Evolutionary conservation across 2,329 filamentous ascomycete genomes (phyloP), one percentile per base, ranked within the genome.

Genomic region (Phaeosphaeriaceae sp.): DNA sequence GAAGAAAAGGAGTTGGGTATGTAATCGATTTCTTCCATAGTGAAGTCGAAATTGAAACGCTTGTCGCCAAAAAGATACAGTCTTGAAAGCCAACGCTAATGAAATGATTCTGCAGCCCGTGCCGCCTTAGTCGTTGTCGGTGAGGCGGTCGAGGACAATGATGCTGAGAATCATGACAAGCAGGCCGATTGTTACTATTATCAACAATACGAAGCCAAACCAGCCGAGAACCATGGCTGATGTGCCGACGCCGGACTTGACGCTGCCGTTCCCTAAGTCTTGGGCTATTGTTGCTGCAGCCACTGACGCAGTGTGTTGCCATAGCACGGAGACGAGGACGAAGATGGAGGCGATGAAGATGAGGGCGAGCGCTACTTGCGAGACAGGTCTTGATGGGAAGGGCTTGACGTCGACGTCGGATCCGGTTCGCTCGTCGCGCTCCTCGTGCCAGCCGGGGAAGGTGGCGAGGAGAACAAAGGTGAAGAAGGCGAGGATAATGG

Each of bases 101-200:
- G 19, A 45, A 22, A 45, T 45, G 42, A 22, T 58, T 47, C 53
- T 53, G 15, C 19, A 3, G 24, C 46, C 19, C 46, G 46, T 48
- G 21, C 46, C 24, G 7, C 46, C 3, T 53, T 66, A 71, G 44
- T 75, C 65, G 57, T 75, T 69, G 64, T 83, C 82, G 57, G 82
- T 83, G 71, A 84, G 76, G 58, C 90, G 85, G 68, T 88, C 85
- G 65, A 97, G 81, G 56, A 97, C 85, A 67, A 89, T 86, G 75
- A 97, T 95, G 80, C 93, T 97, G 77, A 98, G 82, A 71, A 97
- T 97, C 93, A 98, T 98, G 72, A 97, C 91, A 62, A 99, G 82
- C 78, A 98, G 79, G 55, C 94, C 95, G 72, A 98, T 95, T 49
- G 94, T 98, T 53, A 98, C 94, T 61, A 98, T 90, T 70, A 99